phyloP scores from a whole-genome alignment of 2,329 filamentous ascomycete species.

The Malbranchea zuffiana region DNA sequence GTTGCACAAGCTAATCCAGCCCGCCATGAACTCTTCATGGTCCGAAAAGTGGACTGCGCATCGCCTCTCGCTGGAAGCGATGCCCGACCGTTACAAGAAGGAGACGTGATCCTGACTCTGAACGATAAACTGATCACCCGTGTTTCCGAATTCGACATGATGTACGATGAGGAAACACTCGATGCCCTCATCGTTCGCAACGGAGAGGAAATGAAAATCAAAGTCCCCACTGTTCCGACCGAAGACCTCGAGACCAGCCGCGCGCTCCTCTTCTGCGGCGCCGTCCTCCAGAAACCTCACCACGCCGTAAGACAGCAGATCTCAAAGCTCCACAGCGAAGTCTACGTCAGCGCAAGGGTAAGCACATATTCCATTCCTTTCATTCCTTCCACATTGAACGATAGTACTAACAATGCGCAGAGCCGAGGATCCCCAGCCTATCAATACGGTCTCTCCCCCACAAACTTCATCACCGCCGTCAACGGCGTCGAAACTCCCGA shows the following conservation, averaged over 20 bases:
- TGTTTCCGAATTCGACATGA: conserved; percentile 84
- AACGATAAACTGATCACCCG: conserved; percentile 89
- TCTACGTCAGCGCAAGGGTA: conserved; percentile 79
- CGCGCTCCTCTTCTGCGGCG: conserved; percentile 89
- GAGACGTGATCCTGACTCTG: conserved; percentile 81
- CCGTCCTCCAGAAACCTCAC: conserved; percentile 83
- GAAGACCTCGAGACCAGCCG: conserved; percentile 86
- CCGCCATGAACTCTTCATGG: conserved; percentile 96
- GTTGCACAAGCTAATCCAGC: conserved; percentile 81
- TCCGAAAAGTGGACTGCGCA: conserved; percentile 71
- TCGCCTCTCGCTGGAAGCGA: conserved; percentile 36
- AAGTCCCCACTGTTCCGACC: conserved; percentile 74
- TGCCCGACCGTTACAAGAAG: conserved; percentile 65
- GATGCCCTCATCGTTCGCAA: conserved; percentile 80
- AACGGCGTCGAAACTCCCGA: conserved; percentile 80
- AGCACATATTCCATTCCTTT: conserved; percentile 11
- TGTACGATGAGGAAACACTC: conserved; percentile 80
- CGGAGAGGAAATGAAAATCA: conserved; percentile 64
- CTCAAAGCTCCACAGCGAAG: conserved; percentile 86
- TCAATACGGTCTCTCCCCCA: conserved; percentile 85
- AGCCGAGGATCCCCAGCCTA: conserved; percentile 74
- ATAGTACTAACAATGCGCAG: conserved; percentile 17
- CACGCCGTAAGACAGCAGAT: conserved; percentile 97
- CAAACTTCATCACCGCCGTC: conserved; percentile 94
- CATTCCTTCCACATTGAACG: neutral